Evolutionary conservation across 257 asterid species (phyloP).

Genomic region (Solanum stenotomum): DNA sequence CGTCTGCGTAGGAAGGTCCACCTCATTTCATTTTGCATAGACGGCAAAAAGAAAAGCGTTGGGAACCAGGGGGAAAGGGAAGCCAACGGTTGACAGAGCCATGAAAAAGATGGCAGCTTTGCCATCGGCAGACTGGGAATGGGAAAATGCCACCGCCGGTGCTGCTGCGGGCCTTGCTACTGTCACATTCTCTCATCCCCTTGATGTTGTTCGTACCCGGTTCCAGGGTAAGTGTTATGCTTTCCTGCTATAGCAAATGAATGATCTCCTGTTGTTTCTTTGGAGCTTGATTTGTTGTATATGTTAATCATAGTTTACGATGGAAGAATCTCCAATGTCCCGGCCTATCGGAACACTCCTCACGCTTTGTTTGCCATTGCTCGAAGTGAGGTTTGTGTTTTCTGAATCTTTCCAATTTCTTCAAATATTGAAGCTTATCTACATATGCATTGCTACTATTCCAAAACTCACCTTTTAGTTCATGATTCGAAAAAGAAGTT

Average conservation of each 20-base stretch:
- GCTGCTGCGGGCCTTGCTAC: constrained; percentile 83
- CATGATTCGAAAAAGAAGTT: not conserved
- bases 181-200: constrained; percentile 78
- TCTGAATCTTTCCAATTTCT: not conserved
- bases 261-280: not conserved
- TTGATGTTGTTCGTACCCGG: constrained; percentile 93
- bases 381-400: constrained; percentile 68
- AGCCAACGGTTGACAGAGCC: not conserved
- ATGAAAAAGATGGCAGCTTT: constrained; percentile 15
- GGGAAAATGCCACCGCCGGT: constrained; percentile 98
- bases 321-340: constrained; percentile 54
- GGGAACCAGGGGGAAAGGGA: not conserved
- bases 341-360: constrained; percentile 71
- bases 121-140: constrained; percentile 65
- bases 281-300: not conserved
- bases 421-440: not conserved
- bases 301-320: constrained; percentile 47
- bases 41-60: not conserved
- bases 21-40: not conserved
- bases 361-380: constrained; percentile 83
- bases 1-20: not conserved
- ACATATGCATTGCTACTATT: not conserved
- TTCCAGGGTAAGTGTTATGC: constrained; percentile 55
- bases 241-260: not conserved
- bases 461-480: not conserved